A percentile compares a stretch with the other conserved stretches of the same genome.
Evolutionary conservation across 2,329 filamentous ascomycete species (phyloP).

Genomic region (Cordyceps militaris): DNA sequence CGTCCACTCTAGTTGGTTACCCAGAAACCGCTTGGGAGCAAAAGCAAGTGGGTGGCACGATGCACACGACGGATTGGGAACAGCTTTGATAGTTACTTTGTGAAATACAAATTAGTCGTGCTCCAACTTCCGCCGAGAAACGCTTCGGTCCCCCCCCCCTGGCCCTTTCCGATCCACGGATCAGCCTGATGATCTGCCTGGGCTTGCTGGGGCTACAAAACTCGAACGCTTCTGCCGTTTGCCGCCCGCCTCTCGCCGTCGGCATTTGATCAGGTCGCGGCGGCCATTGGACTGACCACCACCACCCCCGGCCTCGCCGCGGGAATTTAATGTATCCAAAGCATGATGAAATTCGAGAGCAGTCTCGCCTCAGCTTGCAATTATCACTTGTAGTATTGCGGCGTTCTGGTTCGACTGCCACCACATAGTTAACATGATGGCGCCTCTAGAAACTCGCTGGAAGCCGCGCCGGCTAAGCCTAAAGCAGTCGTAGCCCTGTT

Average conservation of each 20-base stretch:
- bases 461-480: not conserved
- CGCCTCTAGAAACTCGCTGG: not conserved
- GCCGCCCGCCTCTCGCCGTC: not conserved
- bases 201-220: no score
- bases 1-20: no score
- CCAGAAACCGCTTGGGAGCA: not conserved
- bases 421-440: not conserved
- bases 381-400: not conserved
- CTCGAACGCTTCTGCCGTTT: not conserved
- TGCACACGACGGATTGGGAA: not conserved
- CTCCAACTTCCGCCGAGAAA: not conserved
- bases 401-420: not conserved
- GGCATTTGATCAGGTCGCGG: not conserved
- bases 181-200: conserved; percentile 1
- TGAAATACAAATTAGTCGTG: no score
- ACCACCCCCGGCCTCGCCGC: not conserved
- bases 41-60: no score
- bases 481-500: not conserved
- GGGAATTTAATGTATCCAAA: not conserved
- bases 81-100: not conserved
- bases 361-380: not conserved
- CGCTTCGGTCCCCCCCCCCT: not conserved
- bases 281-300: not conserved
- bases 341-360: not conserved
- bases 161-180: not conserved